phyloP scores from a whole-genome alignment of 345 rosid species.

The Moricandia moricandioides region DNA sequence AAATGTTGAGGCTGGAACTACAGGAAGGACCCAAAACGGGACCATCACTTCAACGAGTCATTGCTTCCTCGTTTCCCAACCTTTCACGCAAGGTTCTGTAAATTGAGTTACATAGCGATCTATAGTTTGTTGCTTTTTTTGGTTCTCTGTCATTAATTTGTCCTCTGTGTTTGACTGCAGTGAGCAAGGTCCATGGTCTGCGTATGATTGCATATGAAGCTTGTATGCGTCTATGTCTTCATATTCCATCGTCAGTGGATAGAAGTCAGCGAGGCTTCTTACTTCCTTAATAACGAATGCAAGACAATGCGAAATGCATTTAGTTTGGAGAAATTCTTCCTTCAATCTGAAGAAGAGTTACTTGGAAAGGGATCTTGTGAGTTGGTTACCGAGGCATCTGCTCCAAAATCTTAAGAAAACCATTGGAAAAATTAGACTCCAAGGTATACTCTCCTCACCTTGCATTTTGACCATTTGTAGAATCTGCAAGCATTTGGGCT shows the following conservation, averaged over 20 bases:
- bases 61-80: constrained; percentile 65
- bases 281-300: constrained; percentile 83
- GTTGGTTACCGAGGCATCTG: constrained; percentile 56
- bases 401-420: constrained; percentile 66
- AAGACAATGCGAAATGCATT: constrained; percentile 68
- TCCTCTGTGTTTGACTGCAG: constrained; percentile 42
- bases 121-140: background rate
- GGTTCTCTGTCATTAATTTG: background rate
- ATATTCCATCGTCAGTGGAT: constrained; percentile 79
- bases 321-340: constrained; percentile 62
- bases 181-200: constrained; percentile 94
- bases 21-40: constrained; percentile 49
- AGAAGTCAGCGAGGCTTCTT: constrained; percentile 60
- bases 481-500: constrained; percentile 5
- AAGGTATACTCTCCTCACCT: constrained; percentile 49
- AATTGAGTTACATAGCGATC: constrained; percentile 28
- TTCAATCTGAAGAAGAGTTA: constrained; percentile 92
- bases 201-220: constrained; percentile 88
- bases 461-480: constrained; percentile 12
- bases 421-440: constrained; percentile 81
- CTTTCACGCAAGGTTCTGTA: constrained; percentile 82
- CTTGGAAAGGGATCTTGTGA: constrained; percentile 60
- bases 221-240: constrained; percentile 83
- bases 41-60: constrained; percentile 32
- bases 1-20: constrained; percentile 32